Conservation (phyloP, 495 filamentous ascomycete species). For the Annulohypoxylon moriforme region DNA sequence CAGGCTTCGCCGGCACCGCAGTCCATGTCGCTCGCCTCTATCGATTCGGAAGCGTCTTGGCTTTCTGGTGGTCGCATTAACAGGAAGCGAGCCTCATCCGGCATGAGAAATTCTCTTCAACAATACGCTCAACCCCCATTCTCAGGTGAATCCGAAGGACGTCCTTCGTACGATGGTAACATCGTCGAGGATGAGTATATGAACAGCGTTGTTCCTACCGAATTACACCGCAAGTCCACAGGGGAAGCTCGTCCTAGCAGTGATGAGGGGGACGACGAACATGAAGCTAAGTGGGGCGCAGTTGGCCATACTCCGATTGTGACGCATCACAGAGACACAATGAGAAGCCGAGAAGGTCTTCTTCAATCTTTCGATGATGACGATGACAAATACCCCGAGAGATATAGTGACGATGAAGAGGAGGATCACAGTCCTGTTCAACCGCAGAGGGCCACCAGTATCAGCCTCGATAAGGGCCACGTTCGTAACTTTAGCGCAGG, state of each 20-base stretch:
- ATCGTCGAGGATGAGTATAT: slow-evolving; percentile 74
- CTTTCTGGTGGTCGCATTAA: slow-evolving; percentile 76
- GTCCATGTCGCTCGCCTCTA: slow-evolving; percentile 77
- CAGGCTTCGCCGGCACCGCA: slow-evolving; percentile 58
- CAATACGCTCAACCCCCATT: slow-evolving; percentile 45
- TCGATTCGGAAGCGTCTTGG: slow-evolving; percentile 94
- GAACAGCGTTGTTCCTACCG: slow-evolving; percentile 63
- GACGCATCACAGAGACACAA: slow-evolving; percentile 49
- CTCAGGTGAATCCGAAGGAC: slow-evolving; percentile 56
- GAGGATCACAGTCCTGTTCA: slow-evolving; percentile 59
- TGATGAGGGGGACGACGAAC: slow-evolving; percentile 55
- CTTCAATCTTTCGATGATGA: slow-evolving; percentile 63
- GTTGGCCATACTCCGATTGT: slow-evolving; percentile 56
- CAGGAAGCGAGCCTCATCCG: slow-evolving; percentile 57
- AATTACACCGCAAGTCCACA: slow-evolving; percentile 55
- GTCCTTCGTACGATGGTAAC: slow-evolving; percentile 63
- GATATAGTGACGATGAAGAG: slow-evolving; percentile 50
- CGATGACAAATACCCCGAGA: slow-evolving; percentile 43
- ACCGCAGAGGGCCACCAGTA: slow-evolving; percentile 69
- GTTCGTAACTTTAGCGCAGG: slow-evolving; percentile 78
- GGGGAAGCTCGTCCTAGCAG: slow-evolving; percentile 61
- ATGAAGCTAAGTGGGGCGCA: slow-evolving; percentile 57
- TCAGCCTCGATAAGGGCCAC: slow-evolving; percentile 72
- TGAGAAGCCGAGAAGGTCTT: slow-evolving; percentile 70
- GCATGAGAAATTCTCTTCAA: slow-evolving; percentile 49